Base-by-base conservation (phyloP, 257 asterid species). In the Petunia secreta region DNA sequence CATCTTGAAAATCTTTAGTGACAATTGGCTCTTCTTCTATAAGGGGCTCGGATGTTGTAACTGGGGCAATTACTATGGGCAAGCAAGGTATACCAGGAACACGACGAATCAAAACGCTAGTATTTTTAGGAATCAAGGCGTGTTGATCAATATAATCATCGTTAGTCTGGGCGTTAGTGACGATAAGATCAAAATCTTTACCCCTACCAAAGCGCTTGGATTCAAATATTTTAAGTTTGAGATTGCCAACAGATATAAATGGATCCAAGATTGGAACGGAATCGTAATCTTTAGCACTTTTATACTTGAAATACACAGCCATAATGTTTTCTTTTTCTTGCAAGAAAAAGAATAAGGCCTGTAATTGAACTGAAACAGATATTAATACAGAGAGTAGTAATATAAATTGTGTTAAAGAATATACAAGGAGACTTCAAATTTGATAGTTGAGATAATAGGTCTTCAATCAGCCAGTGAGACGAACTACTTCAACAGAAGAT, bases 221-320 rank as follows among this genome's bases (percentile, higher is more conserved):
- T 89, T 94, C 98, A 89, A 90, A 91, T 85, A 95, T 93, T 91
- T 92, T 91, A 87, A 91, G 93, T 95, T 95, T 95, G 93, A 95
- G 90, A 79, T 84, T 84, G 80, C 95, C 97, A 84, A 93, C 93
- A 34, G 98, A 85, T 85, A 93, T 91, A 85, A 91, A 95, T 85
- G 89, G 94, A 11, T 97, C 97, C 57, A 93, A 96, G 57, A 93
- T 81, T 36, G 86, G 78, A 86, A 93, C 87, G 15, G 95, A 87
- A 86, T 95, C 94, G 79, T 85, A 90, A 86, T 91, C 96, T 86
- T 90, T 95, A 8, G 97, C 97, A 90, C 98, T 95, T 94, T 94
- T 95, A 84, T 93, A 95, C 91, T 95, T 93, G 83, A 88, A 95
- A 81, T 95, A 87, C 83, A 95, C 98, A 83, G 97, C 92, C 98